Evolutionary conservation across 306 rosid species (phyloP), one percentile per base, ranked within the genome.

Genomic region (Ceratonia siliqua): DNA sequence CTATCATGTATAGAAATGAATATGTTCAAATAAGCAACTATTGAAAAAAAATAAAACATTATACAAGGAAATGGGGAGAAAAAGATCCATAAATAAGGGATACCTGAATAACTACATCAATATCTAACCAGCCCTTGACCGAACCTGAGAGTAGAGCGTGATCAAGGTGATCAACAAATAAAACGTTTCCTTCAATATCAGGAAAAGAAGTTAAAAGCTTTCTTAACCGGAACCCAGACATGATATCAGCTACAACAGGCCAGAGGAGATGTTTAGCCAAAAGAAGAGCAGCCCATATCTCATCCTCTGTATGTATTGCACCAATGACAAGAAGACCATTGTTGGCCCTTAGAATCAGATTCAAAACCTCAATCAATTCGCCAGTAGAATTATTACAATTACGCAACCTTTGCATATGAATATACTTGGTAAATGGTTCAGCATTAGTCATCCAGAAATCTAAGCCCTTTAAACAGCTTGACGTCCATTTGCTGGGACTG

Each of bases 201-300:
- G 88, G 89, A 82, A 85, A 86, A 50, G 86, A 78, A 63, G 87
- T 70, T 72, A 84, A 82, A 53, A 89, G 76, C 90, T 87, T 91
- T 81, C 94, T 90, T 80, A 91, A 49, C 61, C 98, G 92, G 76
- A 91, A 75, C 75, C 98, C 98, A 56, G 98, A 94, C 86, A 94
- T 82, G 78, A 91, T 87, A 82, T 94, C 98, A 45, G 98, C 89
- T 39, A 89, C 84, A 65, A 92, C 88, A 73, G 98, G 98, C 98
- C 98, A 94, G 24, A 58, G 76, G 69, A 94, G 90, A 81, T 84
- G 97, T 86, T 88, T 91, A 72, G 91, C 97, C 86, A 94, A 81
- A 79, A 88, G 94, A 76, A 90, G 79, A 81, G 82, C 87, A 68
- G 97, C 94, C 98, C 98, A 94, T 79, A 94, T 94, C 84, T 94